These are phyloP conservation scores for Penicillium pancosmium DNA, from an alignment of 495 filamentous ascomycete species.

Conservation along the genomic window DNA sequence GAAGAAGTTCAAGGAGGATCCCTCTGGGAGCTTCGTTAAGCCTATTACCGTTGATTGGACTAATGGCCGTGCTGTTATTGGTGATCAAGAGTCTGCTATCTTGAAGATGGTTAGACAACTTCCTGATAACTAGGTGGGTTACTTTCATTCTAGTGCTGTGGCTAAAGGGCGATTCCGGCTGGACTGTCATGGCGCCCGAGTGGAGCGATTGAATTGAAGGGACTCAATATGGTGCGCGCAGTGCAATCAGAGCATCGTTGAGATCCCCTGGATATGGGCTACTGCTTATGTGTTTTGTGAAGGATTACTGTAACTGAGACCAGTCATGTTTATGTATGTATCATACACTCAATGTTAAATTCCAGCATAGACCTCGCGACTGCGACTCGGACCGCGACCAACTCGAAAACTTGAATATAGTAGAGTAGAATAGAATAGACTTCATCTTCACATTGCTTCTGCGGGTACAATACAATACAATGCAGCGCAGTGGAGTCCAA, in stretches of 20 bases:
- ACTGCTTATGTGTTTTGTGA: too few relatives aligned
- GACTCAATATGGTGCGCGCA: too few relatives aligned
- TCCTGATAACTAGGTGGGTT: slow-evolving; percentile 21
- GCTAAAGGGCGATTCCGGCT: not conserved
- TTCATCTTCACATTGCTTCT: too few relatives aligned
- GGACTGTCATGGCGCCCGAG: not conserved
- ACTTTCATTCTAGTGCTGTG: too few relatives aligned
- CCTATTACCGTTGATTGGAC: slow-evolving; percentile 93
- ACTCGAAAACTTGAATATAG: too few relatives aligned
- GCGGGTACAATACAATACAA: not conserved
- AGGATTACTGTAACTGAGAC: not conserved
- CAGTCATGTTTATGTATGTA: slow-evolving; percentile 20
- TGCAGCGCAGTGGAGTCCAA: not conserved
- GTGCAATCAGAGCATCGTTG: too few relatives aligned
- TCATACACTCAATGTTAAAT: slow-evolving; percentile 24
- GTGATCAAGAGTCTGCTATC: slow-evolving; percentile 82
- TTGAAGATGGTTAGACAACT: slow-evolving; percentile 69
- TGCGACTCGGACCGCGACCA: too few relatives aligned
- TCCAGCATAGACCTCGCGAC: slow-evolving; percentile 7
- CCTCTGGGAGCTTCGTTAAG: slow-evolving; percentile 60
- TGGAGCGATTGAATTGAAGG: slow-evolving; percentile 1
- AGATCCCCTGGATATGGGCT: too few relatives aligned
- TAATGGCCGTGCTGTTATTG: slow-evolving; percentile 77
- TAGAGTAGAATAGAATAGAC: too few relatives aligned
- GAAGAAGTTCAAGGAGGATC: slow-evolving; percentile 63